These are phyloP conservation scores for Cordyceps cicadae DNA, from an alignment of 2,329 filamentous ascomycete genomes.

Conservation along the genomic window DNA sequence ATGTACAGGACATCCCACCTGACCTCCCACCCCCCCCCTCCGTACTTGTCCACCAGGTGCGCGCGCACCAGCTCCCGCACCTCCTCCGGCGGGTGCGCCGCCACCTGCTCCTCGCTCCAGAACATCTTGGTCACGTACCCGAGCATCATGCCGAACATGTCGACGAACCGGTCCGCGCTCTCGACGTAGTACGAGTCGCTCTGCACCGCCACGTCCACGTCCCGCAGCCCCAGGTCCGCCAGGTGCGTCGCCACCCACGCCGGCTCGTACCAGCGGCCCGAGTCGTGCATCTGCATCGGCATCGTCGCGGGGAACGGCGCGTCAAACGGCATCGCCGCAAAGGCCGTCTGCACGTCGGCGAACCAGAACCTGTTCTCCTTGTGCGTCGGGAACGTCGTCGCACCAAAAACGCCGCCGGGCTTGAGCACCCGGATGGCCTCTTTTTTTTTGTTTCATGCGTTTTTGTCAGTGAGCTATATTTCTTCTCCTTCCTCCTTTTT, in stretches of 20 bases:
- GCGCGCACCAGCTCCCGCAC: constrained; percentile 26
- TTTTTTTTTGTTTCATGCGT: constrained; percentile 8
- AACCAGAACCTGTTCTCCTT: constrained; percentile 27
- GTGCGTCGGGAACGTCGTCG: constrained; percentile 28
- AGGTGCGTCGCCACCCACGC: constrained; percentile 32
- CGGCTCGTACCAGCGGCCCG: constrained; percentile 31
- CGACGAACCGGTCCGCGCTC: constrained; percentile 28
- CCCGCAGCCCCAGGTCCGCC: constrained; percentile 25
- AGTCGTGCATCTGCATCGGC: constrained; percentile 31
- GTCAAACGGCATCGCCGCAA: constrained; percentile 32
- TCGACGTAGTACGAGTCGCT: constrained; percentile 23
- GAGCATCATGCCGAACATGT: constrained; percentile 30
- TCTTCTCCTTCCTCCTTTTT: too few species aligned
- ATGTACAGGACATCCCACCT: constrained; percentile 24
- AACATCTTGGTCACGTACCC: constrained; percentile 27
- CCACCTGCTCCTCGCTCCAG: constrained; percentile 32
- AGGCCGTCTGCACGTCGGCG: constrained; percentile 29
- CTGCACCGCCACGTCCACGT: constrained; percentile 28
- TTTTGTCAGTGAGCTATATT: too few species aligned
- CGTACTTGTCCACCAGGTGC: constrained; percentile 33
- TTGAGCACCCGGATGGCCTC: constrained; percentile 32
- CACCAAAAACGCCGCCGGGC: constrained; percentile 30
- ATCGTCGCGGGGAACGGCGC: constrained; percentile 27
- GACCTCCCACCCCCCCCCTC: constrained; percentile 26
- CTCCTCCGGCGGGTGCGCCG: constrained; percentile 31